phyloP scores from a whole-genome alignment of 2,329 filamentous ascomycete genomes.

The Colletotrichum theobromicola region DNA sequence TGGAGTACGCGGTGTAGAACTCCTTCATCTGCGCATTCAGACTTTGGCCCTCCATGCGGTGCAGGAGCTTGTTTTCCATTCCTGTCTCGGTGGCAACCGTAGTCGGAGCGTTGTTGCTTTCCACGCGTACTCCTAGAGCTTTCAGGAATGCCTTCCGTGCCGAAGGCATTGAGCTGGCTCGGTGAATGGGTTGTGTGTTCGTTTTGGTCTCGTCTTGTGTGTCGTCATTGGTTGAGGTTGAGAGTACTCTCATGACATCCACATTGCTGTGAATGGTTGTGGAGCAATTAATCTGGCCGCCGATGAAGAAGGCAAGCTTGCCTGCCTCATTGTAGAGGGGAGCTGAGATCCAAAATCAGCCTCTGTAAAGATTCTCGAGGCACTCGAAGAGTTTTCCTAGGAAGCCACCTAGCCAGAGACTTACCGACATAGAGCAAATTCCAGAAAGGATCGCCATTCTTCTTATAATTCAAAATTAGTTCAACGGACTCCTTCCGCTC shows the following conservation, averaged over 20 bases:
- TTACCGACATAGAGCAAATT: conserved; percentile 60
- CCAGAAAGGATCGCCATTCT: conserved; percentile 60
- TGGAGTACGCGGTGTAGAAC: conserved; percentile 32
- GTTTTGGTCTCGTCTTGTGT: not conserved
- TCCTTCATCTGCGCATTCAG: conserved; percentile 30
- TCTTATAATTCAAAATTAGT: conserved; percentile 55
- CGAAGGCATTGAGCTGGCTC: not conserved
- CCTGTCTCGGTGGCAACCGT: conserved; percentile 14
- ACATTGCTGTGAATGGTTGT: conserved; percentile 51
- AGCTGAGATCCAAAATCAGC: conserved; percentile 23
- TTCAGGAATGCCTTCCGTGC: conserved; percentile 13
- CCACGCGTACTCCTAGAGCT: not conserved
- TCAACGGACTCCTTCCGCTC: conserved; percentile 51
- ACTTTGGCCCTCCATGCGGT: conserved; percentile 29
- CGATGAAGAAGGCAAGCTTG: conserved; percentile 52
- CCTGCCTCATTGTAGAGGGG: conserved; percentile 49
- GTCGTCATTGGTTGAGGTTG: not conserved
- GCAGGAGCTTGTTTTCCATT: conserved; percentile 28
- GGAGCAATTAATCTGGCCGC: conserved; percentile 58
- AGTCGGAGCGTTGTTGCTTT: not conserved
- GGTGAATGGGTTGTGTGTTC: not conserved
- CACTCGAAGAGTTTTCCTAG: too few relatives aligned
- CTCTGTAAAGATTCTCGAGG: not conserved
- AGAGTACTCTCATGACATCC: conserved; percentile 52
- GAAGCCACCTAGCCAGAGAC: not conserved